Conservation (phyloP, 192 early-diverging fungal genomes). For the Paraglomus brasilianum region DNA sequence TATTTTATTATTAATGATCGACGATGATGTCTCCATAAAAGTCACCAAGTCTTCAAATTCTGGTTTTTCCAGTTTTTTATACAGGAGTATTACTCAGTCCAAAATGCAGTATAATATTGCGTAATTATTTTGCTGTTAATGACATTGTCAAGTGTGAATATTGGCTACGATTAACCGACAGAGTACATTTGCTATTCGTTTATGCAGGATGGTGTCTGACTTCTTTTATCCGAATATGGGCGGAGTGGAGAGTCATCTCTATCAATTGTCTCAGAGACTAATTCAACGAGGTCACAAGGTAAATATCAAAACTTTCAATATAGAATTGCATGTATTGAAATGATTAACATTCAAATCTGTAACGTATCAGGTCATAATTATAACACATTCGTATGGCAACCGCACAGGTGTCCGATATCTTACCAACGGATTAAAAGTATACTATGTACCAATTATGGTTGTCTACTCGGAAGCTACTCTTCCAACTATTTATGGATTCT, state of each 20-base stretch:
- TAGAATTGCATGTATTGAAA: neutral
- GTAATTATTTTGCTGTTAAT: constrained; percentile 4
- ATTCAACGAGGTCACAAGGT: constrained; percentile 92
- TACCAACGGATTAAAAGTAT: constrained; percentile 91
- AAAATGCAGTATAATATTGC: constrained; percentile 28
- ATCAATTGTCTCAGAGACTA: constrained; percentile 85
- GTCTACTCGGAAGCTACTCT: constrained; percentile 85
- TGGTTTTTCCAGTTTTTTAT: no score
- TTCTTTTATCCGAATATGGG: constrained; percentile 98
- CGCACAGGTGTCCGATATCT: constrained; percentile 87
- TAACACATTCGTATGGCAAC: constrained; percentile 87
- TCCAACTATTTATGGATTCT: constrained; percentile 87
- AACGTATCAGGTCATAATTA: constrained; percentile 70
- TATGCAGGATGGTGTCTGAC: constrained; percentile 86
- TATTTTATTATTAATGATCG: no score
- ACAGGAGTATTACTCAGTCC: no score
- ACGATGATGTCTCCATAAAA: no score
- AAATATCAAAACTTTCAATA: neutral
- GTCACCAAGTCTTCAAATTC: no score
- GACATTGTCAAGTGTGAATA: neutral
- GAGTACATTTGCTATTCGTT: neutral
- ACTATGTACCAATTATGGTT: constrained; percentile 85
- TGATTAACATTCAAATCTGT: neutral
- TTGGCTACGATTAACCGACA: neutral
- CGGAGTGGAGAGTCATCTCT: constrained; percentile 93